Percentiles rank a stretch among this genome's conserved stretches.
Conservation (phyloP, 345 rosid genomes). For the Arabidopsis arenosa region DNA sequence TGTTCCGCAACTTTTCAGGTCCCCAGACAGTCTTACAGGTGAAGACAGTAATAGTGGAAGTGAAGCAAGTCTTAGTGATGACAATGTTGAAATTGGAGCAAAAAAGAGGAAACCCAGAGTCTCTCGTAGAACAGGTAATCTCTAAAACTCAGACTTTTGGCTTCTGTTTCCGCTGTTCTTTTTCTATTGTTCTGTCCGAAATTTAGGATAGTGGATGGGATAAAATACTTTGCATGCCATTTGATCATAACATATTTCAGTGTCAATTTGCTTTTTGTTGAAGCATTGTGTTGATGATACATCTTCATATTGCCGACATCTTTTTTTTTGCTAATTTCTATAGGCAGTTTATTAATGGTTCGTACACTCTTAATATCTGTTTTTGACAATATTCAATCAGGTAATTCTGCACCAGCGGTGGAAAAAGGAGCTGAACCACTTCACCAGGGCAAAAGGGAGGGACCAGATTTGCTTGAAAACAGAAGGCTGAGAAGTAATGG, state of each 20-base stretch:
- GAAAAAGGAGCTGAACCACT: background rate
- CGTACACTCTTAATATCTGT: background rate
- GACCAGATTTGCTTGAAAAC: conserved; percentile 55
- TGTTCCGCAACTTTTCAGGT: conserved; percentile 53
- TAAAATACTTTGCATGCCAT: conserved; percentile 1
- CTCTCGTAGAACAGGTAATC: conserved; percentile 58
- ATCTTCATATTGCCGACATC: background rate
- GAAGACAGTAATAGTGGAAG: conserved; percentile 57
- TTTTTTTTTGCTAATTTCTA: background rate
- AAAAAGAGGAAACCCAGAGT: conserved; percentile 55
- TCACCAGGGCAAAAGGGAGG: conserved; percentile 51
- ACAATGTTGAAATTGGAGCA: conserved; percentile 48
- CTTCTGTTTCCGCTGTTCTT: conserved; percentile 3
- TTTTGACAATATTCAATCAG: conserved; percentile 47
- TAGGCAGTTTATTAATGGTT: background rate
- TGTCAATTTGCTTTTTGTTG: background rate
- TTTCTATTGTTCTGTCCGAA: conserved; percentile 10
- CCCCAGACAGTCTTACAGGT: conserved; percentile 62
- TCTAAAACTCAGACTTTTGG: conserved; percentile 22
- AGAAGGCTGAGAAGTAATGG: conserved; percentile 67
- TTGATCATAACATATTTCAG: conserved; percentile 13
- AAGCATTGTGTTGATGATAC: background rate
- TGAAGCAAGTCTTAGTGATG: conserved; percentile 59
- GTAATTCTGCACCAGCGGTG: conserved; percentile 36
- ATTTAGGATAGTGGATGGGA: background rate